Evolutionary conservation across 2,329 filamentous ascomycete genomes (phyloP).

Genomic region (Colletotrichum sp.): DNA sequence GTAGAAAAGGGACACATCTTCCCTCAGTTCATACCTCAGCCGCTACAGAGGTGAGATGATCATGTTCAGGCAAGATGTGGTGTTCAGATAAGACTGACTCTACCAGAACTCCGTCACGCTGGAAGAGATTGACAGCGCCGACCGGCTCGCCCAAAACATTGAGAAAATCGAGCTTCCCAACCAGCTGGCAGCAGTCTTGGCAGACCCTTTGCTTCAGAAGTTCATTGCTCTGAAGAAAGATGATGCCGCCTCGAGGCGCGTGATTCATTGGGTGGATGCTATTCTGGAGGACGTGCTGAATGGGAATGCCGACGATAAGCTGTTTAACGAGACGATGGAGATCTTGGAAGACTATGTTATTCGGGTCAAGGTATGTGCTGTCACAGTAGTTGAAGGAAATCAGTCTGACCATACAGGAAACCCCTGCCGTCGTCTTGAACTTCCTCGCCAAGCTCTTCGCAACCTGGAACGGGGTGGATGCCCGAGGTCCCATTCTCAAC

Average conservation of each 20-base stretch:
- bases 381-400: neutral
- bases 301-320: conserved; percentile 52
- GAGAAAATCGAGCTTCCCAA: conserved; percentile 83
- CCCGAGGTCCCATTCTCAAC: conserved; percentile 57
- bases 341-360: conserved; percentile 60
- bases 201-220: conserved; percentile 80
- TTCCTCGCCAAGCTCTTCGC: conserved; percentile 59
- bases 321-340: conserved; percentile 58
- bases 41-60: conserved; percentile 63
- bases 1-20: conserved; percentile 56
- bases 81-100: conserved; percentile 10
- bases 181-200: conserved; percentile 78
- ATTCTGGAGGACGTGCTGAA: conserved; percentile 59
- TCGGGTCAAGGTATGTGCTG: conserved; percentile 56
- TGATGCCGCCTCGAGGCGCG: conserved; percentile 52
- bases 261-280: conserved; percentile 63
- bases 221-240: conserved; percentile 69
- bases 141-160: conserved; percentile 72
- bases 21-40: conserved; percentile 77
- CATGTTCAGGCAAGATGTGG: neutral
- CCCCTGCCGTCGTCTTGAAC: conserved; percentile 49
- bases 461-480: conserved; percentile 66
- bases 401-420: conserved; percentile 18
- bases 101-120: conserved; percentile 65
- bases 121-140: conserved; percentile 77